Conservation (phyloP, 2,329 filamentous ascomycete genomes). For the Lachnellula hyalina region DNA sequence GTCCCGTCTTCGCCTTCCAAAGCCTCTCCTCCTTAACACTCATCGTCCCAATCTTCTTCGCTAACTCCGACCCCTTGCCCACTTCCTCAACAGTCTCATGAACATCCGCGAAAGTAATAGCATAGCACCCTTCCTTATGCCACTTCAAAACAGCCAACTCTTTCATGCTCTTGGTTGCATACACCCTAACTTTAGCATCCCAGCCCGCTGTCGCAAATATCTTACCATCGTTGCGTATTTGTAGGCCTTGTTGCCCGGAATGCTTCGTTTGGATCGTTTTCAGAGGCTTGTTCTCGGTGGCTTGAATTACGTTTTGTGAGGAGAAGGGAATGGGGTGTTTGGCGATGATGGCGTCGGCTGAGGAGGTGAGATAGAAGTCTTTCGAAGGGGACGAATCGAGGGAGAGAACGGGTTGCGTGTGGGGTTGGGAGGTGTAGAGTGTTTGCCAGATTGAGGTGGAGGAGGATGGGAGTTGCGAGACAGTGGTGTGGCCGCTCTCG, state of each 20-base stretch:
- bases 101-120: conserved; percentile 63
- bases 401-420: conserved; percentile 78
- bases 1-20: conserved; percentile 60
- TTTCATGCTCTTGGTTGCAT: conserved; percentile 72
- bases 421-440: conserved; percentile 61
- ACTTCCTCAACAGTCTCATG: background rate
- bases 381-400: conserved; percentile 47
- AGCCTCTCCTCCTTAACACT: conserved; percentile 60
- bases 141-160: conserved; percentile 91
- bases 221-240: conserved; percentile 71
- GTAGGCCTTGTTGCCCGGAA: conserved; percentile 79
- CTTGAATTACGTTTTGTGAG: conserved; percentile 2
- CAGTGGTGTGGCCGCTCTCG: conserved; percentile 73
- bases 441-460: conserved; percentile 40
- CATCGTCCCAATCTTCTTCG: conserved; percentile 30
- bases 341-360: conserved; percentile 73
- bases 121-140: conserved; percentile 85
- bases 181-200: conserved; percentile 79
- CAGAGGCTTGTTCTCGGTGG: conserved; percentile 36
- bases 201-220: conserved; percentile 90
- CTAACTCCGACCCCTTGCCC: conserved; percentile 9
- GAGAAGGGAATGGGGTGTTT: conserved; percentile 61
- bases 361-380: conserved; percentile 69
- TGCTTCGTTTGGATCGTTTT: conserved; percentile 74
- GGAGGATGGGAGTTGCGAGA: conserved; percentile 39